Conservation (phyloP, 495 filamentous ascomycete species). For the Tuber calosporum region DNA sequence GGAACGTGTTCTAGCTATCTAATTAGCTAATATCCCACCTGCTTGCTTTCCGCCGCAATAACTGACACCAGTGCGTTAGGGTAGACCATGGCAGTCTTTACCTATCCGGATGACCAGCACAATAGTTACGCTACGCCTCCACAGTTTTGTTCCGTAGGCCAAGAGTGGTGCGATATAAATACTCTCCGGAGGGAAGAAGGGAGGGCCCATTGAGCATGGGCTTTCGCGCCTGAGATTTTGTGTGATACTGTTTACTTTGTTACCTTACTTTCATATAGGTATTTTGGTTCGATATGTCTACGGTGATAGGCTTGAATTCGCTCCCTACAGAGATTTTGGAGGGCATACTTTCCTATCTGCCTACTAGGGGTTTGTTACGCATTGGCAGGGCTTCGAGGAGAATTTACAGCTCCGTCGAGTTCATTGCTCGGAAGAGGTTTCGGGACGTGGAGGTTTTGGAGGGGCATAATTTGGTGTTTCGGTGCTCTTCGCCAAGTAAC, state of each 20-base stretch:
- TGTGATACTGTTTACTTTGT: neutral
- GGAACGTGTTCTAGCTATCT: neutral
- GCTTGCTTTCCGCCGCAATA: neutral
- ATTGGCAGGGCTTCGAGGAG: neutral
- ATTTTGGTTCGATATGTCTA: constrained; percentile 4
- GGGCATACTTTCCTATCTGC: constrained; percentile 22
- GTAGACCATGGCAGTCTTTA: neutral
- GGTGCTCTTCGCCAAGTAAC: constrained; percentile 26
- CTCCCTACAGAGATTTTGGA: constrained; percentile 34
- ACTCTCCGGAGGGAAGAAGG: neutral
- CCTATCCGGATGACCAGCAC: neutral
- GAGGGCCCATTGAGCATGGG: neutral
- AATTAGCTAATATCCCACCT: neutral
- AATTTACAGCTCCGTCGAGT: neutral
- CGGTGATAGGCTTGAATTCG: neutral
- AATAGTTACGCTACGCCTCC: neutral
- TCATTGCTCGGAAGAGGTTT: constrained; percentile 25
- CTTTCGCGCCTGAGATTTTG: neutral
- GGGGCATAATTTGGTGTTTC: constrained; percentile 30
- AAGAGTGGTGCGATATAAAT: neutral
- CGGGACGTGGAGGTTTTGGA: constrained; percentile 9
- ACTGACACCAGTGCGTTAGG: neutral
- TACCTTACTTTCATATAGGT: neutral
- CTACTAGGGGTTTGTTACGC: neutral
- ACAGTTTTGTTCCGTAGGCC: neutral